Evolutionary conservation across 306 rosid genomes (phyloP).

Genomic region (Vigna trinervia): DNA sequence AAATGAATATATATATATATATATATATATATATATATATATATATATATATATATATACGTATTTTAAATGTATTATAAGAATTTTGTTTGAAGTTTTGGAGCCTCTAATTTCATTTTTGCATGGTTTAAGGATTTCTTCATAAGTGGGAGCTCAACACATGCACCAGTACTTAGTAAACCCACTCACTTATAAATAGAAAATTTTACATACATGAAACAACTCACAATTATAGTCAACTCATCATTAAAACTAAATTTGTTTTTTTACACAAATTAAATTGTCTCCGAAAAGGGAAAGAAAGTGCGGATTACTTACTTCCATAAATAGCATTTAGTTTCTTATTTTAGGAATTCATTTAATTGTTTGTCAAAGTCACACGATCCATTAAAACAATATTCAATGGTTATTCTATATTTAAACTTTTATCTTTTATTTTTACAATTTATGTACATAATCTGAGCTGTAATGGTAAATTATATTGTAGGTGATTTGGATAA

Average conservation of each 20-base stretch:
- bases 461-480: background rate
- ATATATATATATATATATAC: too few relatives aligned
- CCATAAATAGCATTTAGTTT: slow-evolving; percentile 9
- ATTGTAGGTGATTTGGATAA: background rate
- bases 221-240: background rate
- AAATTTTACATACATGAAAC: background rate
- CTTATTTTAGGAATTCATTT: background rate
- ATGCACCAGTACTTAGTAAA: too few relatives aligned
- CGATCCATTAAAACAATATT: background rate
- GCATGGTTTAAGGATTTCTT: too few relatives aligned
- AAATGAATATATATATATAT: too few relatives aligned
- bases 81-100: too few relatives aligned
- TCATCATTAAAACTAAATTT: slow-evolving; percentile 2
- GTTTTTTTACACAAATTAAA: slow-evolving; percentile 2
- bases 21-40: too few relatives aligned
- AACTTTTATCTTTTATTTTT: background rate
- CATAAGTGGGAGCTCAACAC: too few relatives aligned
- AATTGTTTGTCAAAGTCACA: background rate
- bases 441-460: background rate
- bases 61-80: too few relatives aligned
- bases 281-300: background rate
- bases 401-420: background rate
- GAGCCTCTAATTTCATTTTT: too few relatives aligned
- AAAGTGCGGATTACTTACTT: background rate
- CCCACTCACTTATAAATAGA: background rate